phyloP scores from a whole-genome alignment of 495 filamentous ascomycete species.

The Pyrenula massariospora region DNA sequence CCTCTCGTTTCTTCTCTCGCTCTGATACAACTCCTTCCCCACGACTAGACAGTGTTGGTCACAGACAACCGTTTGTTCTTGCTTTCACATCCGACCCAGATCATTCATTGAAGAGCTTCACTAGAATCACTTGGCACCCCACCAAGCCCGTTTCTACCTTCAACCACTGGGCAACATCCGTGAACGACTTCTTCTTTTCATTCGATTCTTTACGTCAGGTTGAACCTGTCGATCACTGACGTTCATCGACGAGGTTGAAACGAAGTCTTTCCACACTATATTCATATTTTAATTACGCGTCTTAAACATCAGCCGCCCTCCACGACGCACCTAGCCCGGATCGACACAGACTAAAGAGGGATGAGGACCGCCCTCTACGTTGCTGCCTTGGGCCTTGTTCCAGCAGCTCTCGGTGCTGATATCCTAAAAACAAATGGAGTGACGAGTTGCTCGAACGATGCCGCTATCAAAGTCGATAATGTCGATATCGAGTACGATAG shows the following conservation, averaged over 20 bases:
- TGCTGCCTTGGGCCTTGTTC: slow-evolving; percentile 17
- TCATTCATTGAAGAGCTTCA: not conserved
- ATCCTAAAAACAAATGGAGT: slow-evolving; percentile 73
- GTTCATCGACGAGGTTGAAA: not conserved
- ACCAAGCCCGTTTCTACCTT: not conserved
- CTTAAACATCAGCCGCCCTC: too few species aligned
- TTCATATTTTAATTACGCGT: not conserved
- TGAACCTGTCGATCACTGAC: not conserved
- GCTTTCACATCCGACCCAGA: too few species aligned
- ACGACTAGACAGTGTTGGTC: not conserved
- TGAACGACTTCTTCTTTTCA: not conserved
- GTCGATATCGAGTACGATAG: slow-evolving; percentile 73
- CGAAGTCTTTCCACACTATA: not conserved
- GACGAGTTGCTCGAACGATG: slow-evolving; percentile 54
- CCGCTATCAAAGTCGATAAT: slow-evolving; percentile 58
- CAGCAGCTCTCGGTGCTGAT: slow-evolving; percentile 44
- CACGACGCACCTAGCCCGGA: not conserved
- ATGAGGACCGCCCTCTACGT: not conserved
- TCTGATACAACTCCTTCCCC: not conserved
- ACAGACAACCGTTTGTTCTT: not conserved
- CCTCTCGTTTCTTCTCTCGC: not conserved
- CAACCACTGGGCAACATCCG: not conserved
- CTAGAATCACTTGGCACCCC: not conserved
- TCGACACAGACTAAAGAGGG: not conserved
- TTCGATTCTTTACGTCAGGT: not conserved